Conservation (phyloP, 768 basidiomycete species). For the Polyporus arcularius region DNA sequence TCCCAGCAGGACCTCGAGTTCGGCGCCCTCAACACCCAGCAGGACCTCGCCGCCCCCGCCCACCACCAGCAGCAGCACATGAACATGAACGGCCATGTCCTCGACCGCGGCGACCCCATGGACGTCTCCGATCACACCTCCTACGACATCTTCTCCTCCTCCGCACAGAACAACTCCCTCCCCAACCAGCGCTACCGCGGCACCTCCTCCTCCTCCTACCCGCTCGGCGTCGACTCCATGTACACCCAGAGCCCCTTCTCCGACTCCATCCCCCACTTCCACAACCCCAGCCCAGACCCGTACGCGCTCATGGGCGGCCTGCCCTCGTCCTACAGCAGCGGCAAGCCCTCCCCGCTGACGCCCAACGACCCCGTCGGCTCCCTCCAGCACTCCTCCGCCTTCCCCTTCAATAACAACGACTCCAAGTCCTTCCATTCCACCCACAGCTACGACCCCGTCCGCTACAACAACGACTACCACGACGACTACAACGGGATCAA, state of each 20-base stretch:
- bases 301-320: conserved; percentile 69
- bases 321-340: conserved; percentile 66
- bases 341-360: conserved; percentile 76
- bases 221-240: conserved; percentile 54
- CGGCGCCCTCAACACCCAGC: conserved; percentile 40
- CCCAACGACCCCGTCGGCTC: conserved; percentile 63
- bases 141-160: conserved; percentile 67
- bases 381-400: conserved; percentile 56
- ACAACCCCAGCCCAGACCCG: conserved; percentile 49
- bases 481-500: conserved; percentile 57
- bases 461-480: conserved; percentile 59
- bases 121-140: conserved; percentile 56
- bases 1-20: conserved; percentile 60
- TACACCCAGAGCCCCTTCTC: conserved; percentile 61
- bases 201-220: conserved; percentile 63
- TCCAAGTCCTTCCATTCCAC: conserved; percentile 57
- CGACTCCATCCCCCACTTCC: conserved; percentile 62
- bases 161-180: conserved; percentile 24
- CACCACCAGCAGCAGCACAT: conserved; percentile 34
- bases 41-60: conserved; percentile 20
- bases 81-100: conserved; percentile 41
- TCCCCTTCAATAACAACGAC: conserved; percentile 40
- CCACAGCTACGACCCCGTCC: conserved; percentile 56
- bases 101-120: conserved; percentile 56
- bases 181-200: conserved; percentile 60